These are phyloP conservation scores for Penicillium palitans DNA, from an alignment of 2,329 filamentous ascomycete species.

Conservation along the genomic window DNA sequence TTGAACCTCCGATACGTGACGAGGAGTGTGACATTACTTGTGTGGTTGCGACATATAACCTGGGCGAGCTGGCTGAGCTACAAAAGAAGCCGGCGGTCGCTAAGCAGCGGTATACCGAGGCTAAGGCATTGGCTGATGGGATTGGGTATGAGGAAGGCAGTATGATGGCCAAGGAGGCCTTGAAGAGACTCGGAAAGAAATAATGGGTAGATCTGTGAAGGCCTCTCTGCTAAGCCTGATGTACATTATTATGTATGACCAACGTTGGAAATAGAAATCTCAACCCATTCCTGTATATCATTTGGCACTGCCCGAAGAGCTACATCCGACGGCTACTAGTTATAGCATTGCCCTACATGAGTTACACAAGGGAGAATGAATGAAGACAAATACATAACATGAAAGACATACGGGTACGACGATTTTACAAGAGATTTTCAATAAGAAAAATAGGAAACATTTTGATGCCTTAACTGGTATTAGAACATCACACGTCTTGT, in stretches of 20 bases:
- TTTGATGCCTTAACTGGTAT: slow-evolving; percentile 42
- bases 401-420: background rate
- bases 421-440: slow-evolving; percentile 15
- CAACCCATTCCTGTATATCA: slow-evolving; percentile 10
- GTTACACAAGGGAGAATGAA: background rate
- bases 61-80: slow-evolving; percentile 81
- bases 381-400: background rate
- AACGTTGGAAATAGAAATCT: slow-evolving; percentile 11
- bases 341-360: background rate
- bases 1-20: slow-evolving; percentile 66
- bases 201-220: slow-evolving; percentile 2
- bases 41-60: slow-evolving; percentile 78
- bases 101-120: slow-evolving; percentile 66
- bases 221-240: slow-evolving; percentile 5
- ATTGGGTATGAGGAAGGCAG: slow-evolving; percentile 43
- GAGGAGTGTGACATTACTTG: slow-evolving; percentile 83
- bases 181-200: slow-evolving; percentile 34
- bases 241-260: slow-evolving; percentile 23
- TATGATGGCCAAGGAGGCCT: slow-evolving; percentile 30
- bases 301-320: background rate
- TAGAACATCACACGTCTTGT: slow-evolving; percentile 42
- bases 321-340: background rate
- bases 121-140: slow-evolving; percentile 57
- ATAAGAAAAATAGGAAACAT: slow-evolving; percentile 34
- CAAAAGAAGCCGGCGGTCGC: slow-evolving; percentile 66